These are phyloP conservation scores for Diaporthe capsici DNA, from an alignment of 2,329 filamentous ascomycete genomes.

Conservation along the genomic window DNA sequence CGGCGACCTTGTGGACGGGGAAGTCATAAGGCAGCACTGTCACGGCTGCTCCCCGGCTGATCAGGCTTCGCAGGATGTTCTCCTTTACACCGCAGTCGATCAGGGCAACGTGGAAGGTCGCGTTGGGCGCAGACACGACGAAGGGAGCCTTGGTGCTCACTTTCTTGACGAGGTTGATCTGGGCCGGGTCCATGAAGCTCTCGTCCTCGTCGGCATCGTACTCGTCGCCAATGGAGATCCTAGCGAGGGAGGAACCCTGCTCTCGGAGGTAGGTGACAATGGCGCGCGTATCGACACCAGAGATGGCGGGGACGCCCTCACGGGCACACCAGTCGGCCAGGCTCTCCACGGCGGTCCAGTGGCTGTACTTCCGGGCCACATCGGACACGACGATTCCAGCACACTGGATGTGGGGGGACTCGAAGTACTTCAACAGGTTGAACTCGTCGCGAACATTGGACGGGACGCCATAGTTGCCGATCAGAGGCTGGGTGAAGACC, in stretches of 20 bases:
- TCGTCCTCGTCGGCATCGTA: constrained; percentile 99
- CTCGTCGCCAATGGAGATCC: constrained; percentile 95
- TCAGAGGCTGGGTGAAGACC: constrained; percentile 97
- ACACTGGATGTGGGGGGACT: constrained; percentile 97
- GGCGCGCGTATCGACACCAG: constrained; percentile 95
- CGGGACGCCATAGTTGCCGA: constrained; percentile 98
- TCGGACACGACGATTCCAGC: constrained; percentile 96
- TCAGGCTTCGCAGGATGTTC: constrained; percentile 96
- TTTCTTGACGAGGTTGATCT: constrained; percentile 95
- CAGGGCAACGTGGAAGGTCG: constrained; percentile 90
- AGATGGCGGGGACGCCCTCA: constrained; percentile 95
- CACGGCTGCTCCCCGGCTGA: constrained; percentile 90
- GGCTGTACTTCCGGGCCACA: constrained; percentile 93
- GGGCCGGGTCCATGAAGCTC: constrained; percentile 92
- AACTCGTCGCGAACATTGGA: constrained; percentile 86
- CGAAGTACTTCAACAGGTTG: constrained; percentile 96
- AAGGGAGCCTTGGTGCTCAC: constrained; percentile 99
- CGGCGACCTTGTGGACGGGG: constrained; percentile 97
- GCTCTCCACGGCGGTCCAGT: constrained; percentile 98
- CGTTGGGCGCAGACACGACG: constrained; percentile 87
- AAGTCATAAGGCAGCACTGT: constrained; percentile 98
- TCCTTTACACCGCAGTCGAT: constrained; percentile 99
- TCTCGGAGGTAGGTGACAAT: constrained; percentile 97
- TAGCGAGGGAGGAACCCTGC: constrained; percentile 94
- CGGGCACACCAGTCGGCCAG: constrained; percentile 94